Evolutionary conservation across 2,329 filamentous ascomycete species (phyloP).

Genomic region (Alternaria dauci): DNA sequence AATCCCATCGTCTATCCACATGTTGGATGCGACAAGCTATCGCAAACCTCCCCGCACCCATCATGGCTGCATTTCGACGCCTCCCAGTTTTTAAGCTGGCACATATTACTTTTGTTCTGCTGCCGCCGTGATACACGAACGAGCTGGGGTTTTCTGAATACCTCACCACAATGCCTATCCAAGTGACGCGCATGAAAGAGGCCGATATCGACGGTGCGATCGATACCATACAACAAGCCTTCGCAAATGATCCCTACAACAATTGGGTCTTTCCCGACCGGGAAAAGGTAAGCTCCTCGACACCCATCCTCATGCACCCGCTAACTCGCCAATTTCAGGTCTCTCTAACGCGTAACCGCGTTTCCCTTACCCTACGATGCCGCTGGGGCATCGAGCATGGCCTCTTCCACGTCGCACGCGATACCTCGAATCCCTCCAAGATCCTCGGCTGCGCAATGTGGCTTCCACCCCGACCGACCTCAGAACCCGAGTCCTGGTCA

Average conservation of each 20-base stretch:
- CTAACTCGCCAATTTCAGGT: background rate
- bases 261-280: slow-evolving; percentile 69
- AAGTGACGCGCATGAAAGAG: slow-evolving; percentile 64
- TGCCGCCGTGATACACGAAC: background rate
- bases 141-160: background rate
- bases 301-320: background rate
- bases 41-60: slow-evolving; percentile 20
- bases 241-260: slow-evolving; percentile 72
- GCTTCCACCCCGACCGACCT: slow-evolving; percentile 65
- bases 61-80: slow-evolving; percentile 17
- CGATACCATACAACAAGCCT: slow-evolving; percentile 71
- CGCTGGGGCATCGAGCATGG: slow-evolving; percentile 74
- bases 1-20: slow-evolving; percentile 8
- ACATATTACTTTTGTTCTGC: background rate
- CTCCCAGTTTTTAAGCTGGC: background rate
- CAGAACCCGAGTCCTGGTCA: slow-evolving; percentile 64
- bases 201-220: slow-evolving; percentile 70
- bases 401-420: slow-evolving; percentile 74
- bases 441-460: slow-evolving; percentile 78
- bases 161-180: slow-evolving; percentile 53
- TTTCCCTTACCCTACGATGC: slow-evolving; percentile 71
- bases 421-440: slow-evolving; percentile 57
- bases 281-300: slow-evolving; percentile 56
- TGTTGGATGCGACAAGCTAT: slow-evolving; percentile 9
- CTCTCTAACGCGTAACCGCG: slow-evolving; percentile 66